phyloP scores from a whole-genome alignment of 495 filamentous ascomycete species.

The Mycothermus thermophilus region DNA sequence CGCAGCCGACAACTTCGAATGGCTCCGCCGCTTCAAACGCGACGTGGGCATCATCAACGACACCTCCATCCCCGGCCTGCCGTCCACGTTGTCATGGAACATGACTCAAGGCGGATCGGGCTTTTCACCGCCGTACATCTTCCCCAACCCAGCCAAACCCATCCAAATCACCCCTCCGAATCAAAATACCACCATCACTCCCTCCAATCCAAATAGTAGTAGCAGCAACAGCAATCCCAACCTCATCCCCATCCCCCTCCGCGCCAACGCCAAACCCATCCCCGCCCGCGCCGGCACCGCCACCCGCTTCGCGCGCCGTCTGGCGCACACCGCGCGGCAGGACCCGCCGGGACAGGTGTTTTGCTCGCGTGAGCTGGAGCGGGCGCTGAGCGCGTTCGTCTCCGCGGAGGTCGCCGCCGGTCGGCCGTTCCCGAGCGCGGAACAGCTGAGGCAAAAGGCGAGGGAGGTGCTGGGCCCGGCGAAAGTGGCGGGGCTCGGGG shows the following conservation, averaged over 20 bases:
- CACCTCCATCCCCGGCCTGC: slow-evolving; percentile 31
- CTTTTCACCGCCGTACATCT: slow-evolving; percentile 33
- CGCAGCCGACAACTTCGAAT: slow-evolving; percentile 56
- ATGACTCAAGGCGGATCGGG: slow-evolving; percentile 30
- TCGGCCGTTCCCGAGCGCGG: slow-evolving; percentile 26
- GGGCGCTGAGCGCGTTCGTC: slow-evolving; percentile 30
- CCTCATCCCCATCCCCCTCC: slow-evolving; percentile 15
- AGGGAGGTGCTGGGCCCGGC: slow-evolving; percentile 27
- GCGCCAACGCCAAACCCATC: slow-evolving; percentile 23
- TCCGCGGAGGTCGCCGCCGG: slow-evolving; percentile 13
- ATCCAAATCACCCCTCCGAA: slow-evolving; percentile 6
- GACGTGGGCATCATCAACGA: slow-evolving; percentile 41
- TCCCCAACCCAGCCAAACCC: slow-evolving; percentile 19
- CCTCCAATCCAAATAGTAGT: not conserved
- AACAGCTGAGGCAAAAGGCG: slow-evolving; percentile 25
- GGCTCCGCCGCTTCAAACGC: slow-evolving; percentile 56
- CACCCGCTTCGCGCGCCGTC: slow-evolving; percentile 23
- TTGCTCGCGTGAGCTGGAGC: slow-evolving; percentile 40
- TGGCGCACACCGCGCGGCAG: slow-evolving; percentile 18
- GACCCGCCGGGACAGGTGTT: slow-evolving; percentile 32
- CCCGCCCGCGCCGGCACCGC: slow-evolving; percentile 24
- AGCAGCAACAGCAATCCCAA: not conserved
- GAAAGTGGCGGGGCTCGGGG: not conserved
- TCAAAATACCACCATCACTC: not conserved
- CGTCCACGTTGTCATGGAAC: slow-evolving; percentile 22